phyloP scores from a whole-genome alignment of 768 basidiomycete genomes.

The Collybiopsis confluens region DNA sequence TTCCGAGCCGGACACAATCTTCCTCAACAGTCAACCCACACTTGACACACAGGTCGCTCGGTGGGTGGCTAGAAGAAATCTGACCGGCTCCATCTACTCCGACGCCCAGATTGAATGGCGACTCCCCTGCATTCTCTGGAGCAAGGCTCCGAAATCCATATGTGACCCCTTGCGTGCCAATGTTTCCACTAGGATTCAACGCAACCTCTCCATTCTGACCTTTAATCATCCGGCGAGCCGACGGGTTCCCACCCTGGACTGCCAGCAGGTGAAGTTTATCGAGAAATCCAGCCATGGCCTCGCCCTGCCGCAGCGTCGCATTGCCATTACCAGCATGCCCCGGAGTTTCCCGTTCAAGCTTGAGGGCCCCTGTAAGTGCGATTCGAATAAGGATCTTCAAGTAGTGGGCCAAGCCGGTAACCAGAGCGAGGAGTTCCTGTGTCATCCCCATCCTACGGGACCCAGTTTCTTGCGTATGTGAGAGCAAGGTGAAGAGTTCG shows the following conservation, averaged over 20 bases:
- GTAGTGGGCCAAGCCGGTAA: slow-evolving; percentile 98
- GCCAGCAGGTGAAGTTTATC: slow-evolving; percentile 91
- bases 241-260: slow-evolving; percentile 77
- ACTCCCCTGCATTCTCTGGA: slow-evolving; percentile 87
- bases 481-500: slow-evolving; percentile 93
- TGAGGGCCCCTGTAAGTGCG: slow-evolving; percentile 91
- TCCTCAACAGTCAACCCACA: slow-evolving; percentile 93
- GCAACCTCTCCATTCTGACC: slow-evolving; percentile 56
- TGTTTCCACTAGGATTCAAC: slow-evolving; percentile 40
- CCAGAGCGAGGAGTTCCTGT: slow-evolving; percentile 92
- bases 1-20: slow-evolving; percentile 91
- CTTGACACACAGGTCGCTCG: slow-evolving; percentile 87
- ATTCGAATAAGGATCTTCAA: slow-evolving; percentile 99
- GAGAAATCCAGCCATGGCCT: slow-evolving; percentile 86
- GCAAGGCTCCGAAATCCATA: slow-evolving; percentile 93
- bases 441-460: slow-evolving; percentile 93
- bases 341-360: slow-evolving; percentile 76
- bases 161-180: slow-evolving; percentile 81
- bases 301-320: slow-evolving; percentile 35
- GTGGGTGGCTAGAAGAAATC: slow-evolving; percentile 62
- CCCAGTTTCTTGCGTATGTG: slow-evolving; percentile 92
- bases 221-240: slow-evolving; percentile 72
- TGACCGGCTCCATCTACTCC: slow-evolving; percentile 25
- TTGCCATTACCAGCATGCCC: slow-evolving; percentile 28
- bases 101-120: slow-evolving; percentile 48